Evolutionary conservation across 257 asterid genomes (phyloP), one percentile per base, ranked within the genome.

Genomic region (Misopates orontium): DNA sequence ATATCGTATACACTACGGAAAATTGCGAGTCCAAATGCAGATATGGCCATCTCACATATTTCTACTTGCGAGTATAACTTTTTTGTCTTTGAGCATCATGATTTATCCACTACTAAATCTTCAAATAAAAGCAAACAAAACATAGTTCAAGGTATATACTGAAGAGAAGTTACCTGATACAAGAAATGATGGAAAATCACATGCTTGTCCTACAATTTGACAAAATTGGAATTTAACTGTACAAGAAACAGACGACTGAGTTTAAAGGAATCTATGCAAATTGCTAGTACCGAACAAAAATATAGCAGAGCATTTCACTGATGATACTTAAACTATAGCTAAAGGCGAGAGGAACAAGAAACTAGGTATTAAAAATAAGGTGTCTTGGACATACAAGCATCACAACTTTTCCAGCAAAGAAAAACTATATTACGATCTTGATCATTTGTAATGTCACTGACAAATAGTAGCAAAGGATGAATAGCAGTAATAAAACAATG

Each of bases 271-370:
- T 42, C 61, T 58, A 58, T 23, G 39, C 41, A 39, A 64, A 52
- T 57, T 57, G 59, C 53, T 32, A 60, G 25, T 18, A 36, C 60
- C 20, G 15, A 53, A n/a, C 24, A 24, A 70, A 41, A 25, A 24
- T 17, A 48, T 28, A 51, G 18, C n/a, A 10, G 44, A 39, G 63
- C 63, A 39, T 51, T 41, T 28, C 36, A 70, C 24, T 11, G 7
- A 61, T 61, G 28, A 47, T 24, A 24, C 53, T 28, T 28, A 39
- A 70, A 21, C 15, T 25, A 70, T 53, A n/a, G 50, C 51, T 39
- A 48, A 56, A 23, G 51, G 21, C n/a, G 8, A 16, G 36, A 21
- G 19, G 7, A 23, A 48, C 3, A 17, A 36, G 21, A 17, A 25
- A 52, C 19, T 25, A 44, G 47, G 22, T 25, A 17, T 42, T 66